Evolutionary conservation across 140 eudicot genomes (phyloP), one percentile per base, ranked within the genome.

Genomic region (Anethum foeniculum): DNA sequence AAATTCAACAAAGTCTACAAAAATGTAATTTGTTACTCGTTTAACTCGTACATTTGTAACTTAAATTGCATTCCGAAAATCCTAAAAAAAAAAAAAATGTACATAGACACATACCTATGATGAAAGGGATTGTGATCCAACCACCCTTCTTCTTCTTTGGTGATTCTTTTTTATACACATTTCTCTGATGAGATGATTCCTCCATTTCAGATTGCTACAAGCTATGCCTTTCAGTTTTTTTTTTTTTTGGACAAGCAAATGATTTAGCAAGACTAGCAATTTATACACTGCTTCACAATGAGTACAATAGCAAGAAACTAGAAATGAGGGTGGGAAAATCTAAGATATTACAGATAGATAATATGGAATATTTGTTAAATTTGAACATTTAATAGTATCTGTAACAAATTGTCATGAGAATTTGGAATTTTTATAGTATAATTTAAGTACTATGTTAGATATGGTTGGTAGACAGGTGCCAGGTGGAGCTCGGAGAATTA

Each of bases 91-190:
- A 15, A 39, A 1, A n/a, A 11, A 19, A 82, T 3, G 71, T 25
- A 34, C 27, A 32, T 25, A 2, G 13, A 5, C 18, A 74, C 36
- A 13, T 65, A 88, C 89, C 91, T 79, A 86, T 39, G 88, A 87
- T 87, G 80, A 81, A 79, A 27, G 74, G 90, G 82, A 87, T 82
- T 49, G 89, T 86, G 79, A 74, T 74, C 10, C 46, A 28, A 54
- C 78, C 78, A 41, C 78, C 78, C 58, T 74, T 74, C 7, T 23
- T 15, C 23, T 58, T 74, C 54, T 74, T 74, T n/a, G 78, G 56
- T 44, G 78, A 49, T n/a, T 74, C 56, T 74, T 74, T 56, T 3
- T 74, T 74, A 30, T 9, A 43, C 34, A 27, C 78, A 41, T 74
- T 44, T 74, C 15, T 73, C 28, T 41, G 56, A n/a, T 74, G 15